Percentiles rank a stretch among this genome's conserved stretches.
phyloP scores from a whole-genome alignment of 345 rosid genomes.

The Psidium friedrichsthalianum region DNA sequence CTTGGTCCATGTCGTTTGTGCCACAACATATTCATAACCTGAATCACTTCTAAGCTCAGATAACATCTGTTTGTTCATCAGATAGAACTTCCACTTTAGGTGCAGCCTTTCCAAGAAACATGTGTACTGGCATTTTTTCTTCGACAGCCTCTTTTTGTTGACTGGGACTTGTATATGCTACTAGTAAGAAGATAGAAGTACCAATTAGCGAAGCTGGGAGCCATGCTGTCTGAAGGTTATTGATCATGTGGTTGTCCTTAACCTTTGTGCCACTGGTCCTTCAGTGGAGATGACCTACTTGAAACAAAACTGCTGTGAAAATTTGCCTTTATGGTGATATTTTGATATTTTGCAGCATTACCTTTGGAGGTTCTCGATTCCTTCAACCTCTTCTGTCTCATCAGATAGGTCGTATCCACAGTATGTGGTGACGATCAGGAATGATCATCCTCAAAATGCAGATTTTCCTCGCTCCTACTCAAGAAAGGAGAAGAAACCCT shows the following conservation, averaged over 20 bases:
- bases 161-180: neutral
- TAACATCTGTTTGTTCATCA: neutral
- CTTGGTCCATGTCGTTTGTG: neutral
- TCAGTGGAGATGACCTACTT: neutral
- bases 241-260: neutral
- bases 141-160: too few species aligned
- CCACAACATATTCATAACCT: neutral
- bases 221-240: neutral
- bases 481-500: slow-evolving; percentile 84
- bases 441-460: slow-evolving; percentile 69
- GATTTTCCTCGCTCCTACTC: slow-evolving; percentile 66
- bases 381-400: slow-evolving; percentile 11
- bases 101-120: neutral
- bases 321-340: neutral
- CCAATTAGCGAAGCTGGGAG: neutral
- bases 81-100: neutral
- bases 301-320: neutral
- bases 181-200: neutral
- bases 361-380: slow-evolving; percentile 14
- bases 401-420: slow-evolving; percentile 19
- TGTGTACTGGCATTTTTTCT: too few species aligned
- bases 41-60: neutral
- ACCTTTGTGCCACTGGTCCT: neutral
- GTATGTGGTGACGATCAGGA: slow-evolving; percentile 24
- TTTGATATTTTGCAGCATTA: slow-evolving; percentile 23